Percentiles rank a stretch among this genome's conserved stretches.
Evolutionary conservation across 2,329 filamentous ascomycete species (phyloP).

Genomic region (Botrytis sinoallii): DNA sequence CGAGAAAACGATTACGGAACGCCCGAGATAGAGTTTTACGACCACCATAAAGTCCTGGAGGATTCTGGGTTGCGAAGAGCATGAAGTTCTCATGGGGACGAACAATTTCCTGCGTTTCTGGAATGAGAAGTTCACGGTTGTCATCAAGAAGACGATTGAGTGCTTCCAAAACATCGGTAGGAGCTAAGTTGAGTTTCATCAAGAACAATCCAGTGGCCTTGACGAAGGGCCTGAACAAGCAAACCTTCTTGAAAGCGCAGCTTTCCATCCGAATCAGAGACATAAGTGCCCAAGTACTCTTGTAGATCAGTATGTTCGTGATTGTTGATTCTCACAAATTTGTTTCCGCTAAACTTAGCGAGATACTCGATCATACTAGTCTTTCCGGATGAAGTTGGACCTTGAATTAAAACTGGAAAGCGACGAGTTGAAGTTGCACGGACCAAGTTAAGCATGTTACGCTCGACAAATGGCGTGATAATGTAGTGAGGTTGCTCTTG

Average conservation of each 20-base stretch:
- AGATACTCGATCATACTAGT: constrained; percentile 99
- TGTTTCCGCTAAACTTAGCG: constrained; percentile 94
- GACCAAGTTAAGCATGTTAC: constrained; percentile 91
- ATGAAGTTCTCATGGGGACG: constrained; percentile 93
- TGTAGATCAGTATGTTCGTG: constrained; percentile 98
- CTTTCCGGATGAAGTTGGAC: constrained; percentile 94
- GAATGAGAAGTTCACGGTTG: constrained; percentile 91
- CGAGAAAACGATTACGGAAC: constrained; percentile 94
- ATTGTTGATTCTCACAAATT: constrained; percentile 98
- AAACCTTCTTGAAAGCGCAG: constrained; percentile 91
- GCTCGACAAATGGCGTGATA: constrained; percentile 90
- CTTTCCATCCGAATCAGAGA: constrained; percentile 80
- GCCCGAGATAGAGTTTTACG: constrained; percentile 90
- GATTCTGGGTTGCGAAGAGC: constrained; percentile 97
- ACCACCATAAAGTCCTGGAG: constrained; percentile 90
- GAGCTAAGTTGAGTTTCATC: constrained; percentile 94
- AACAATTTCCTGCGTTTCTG: constrained; percentile 93
- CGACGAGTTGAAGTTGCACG: constrained; percentile 86
- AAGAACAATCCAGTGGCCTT: constrained; percentile 96
- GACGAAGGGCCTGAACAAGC: constrained; percentile 84
- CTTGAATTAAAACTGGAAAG: constrained; percentile 93
- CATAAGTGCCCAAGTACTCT: constrained; percentile 93
- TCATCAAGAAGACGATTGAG: constrained; percentile 94
- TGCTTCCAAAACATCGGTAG: constrained; percentile 94
- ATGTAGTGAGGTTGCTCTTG: constrained; percentile 87